A percentile compares a stretch with the other conserved stretches of the same genome.
Evolutionary conservation across 257 asterid genomes (phyloP).

Genomic region (Osmanthus fragrans): DNA sequence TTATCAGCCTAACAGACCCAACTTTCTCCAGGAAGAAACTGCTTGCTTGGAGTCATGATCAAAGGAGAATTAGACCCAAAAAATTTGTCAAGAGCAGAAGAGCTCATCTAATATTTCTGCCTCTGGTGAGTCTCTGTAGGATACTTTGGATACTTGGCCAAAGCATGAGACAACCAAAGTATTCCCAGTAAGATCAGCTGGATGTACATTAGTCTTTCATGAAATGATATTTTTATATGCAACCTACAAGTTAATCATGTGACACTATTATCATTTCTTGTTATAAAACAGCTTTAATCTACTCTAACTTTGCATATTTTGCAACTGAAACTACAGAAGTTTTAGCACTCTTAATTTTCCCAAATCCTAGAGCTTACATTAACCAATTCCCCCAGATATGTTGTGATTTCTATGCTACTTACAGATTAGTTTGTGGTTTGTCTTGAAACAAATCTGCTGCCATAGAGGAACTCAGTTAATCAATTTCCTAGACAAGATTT

Average conservation of each 20-base stretch:
- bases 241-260: neutral
- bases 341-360: neutral
- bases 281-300: neutral
- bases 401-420: neutral
- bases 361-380: neutral
- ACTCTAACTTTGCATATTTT: neutral
- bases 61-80: neutral
- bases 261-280: neutral
- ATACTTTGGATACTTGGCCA: neutral
- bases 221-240: neutral
- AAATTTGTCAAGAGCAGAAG: neutral
- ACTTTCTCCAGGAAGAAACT: neutral
- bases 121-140: neutral
- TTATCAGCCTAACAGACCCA: neutral
- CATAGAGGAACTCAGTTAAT: neutral
- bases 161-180: neutral
- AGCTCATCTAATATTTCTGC: neutral
- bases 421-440: neutral
- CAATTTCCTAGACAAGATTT: neutral
- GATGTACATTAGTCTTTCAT: neutral
- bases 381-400: conserved; percentile 4
- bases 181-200: neutral
- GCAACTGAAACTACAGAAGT: neutral
- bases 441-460: neutral
- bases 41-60: neutral